Evolutionary conservation across 306 rosid species (phyloP), one percentile per base, ranked within the genome.

Genomic region (Sicyos edulis): DNA sequence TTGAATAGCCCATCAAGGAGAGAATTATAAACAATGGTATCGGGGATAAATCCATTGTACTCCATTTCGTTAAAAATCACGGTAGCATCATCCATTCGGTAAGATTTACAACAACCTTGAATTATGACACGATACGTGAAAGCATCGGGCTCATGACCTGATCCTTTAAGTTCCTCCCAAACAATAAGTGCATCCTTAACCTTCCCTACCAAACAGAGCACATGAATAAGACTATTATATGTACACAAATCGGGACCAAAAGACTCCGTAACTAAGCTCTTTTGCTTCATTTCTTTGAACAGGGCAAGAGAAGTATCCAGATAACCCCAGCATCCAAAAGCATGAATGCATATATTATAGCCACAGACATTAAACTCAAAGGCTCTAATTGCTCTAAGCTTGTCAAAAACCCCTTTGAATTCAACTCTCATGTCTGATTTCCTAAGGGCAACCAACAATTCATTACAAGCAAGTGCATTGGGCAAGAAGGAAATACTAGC

Each of bases 271-370:
- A 53, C 75, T 60, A 70, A 71, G 13, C 69, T 81, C 66, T 75
- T 80, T 40, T 70, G 75, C 80, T 86, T 88, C 96, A 90, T 90
- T 83, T 88, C 90, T 55, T 78, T 86, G 74, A 79, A 88, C 15
- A 90, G 86, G 17, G 61, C 74, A 15, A 92, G 69, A 37, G 86
- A 82, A 78, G 88, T 77, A 71, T 63, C 83, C 82, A 90, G 60
- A 77, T 92, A 89, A 26, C 96, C 95, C 98, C 96, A 92, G 80
- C 85, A 85, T 29, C 96, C 96, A 80, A 92, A 90, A 0, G 96
- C 92, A 73, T 92, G 82, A 71, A 92, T 87, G 42, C 90, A 85
- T 10, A 86, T 78, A 70, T 92, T 92, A 75, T 88, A 88, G 1
- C 91, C 87, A 82, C 88, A 79, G 0, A 73, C 75, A 71, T 87